phyloP scores from a whole-genome alignment of 2,329 filamentous ascomycete genomes.

The Fulvia fulva region DNA sequence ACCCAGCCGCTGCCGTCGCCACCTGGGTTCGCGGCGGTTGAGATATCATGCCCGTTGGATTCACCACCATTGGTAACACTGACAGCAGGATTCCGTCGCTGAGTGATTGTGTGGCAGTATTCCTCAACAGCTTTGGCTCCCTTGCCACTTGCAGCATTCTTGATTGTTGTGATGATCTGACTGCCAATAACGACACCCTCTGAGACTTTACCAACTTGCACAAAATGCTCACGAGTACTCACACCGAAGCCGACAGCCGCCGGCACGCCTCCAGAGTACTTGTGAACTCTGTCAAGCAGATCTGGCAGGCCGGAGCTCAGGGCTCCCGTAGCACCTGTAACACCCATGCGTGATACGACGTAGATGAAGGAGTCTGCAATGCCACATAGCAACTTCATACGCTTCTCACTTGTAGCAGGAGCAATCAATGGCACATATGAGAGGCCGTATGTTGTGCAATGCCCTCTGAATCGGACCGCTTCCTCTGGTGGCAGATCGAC shows the following conservation, averaged over 20 bases:
- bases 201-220: constrained; percentile 75
- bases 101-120: constrained; percentile 72
- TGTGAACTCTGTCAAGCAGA: constrained; percentile 79
- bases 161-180: constrained; percentile 82
- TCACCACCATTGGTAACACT: constrained; percentile 14
- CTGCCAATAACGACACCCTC: constrained; percentile 96
- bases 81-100: constrained; percentile 24
- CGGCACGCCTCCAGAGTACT: constrained; percentile 85
- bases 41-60: constrained; percentile 28
- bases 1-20: constrained; percentile 36
- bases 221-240: constrained; percentile 90
- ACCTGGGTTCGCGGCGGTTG: constrained; percentile 31
- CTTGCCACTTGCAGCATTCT: constrained; percentile 62
- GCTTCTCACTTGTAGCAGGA: constrained; percentile 82
- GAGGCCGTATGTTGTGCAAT: constrained; percentile 75
- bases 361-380: constrained; percentile 99
- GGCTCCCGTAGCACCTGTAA: constrained; percentile 82
- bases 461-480: constrained; percentile 83
- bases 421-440: constrained; percentile 98
- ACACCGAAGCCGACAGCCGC: constrained; percentile 94
- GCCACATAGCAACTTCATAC: constrained; percentile 93
- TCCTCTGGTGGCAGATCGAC: constrained; percentile 95
- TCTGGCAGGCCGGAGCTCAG: constrained; percentile 78
- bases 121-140: constrained; percentile 72
- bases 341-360: constrained; percentile 94